These are phyloP conservation scores for Candida succiphila DNA, from an alignment of 805 yeast genomes.

Conservation along the genomic window DNA sequence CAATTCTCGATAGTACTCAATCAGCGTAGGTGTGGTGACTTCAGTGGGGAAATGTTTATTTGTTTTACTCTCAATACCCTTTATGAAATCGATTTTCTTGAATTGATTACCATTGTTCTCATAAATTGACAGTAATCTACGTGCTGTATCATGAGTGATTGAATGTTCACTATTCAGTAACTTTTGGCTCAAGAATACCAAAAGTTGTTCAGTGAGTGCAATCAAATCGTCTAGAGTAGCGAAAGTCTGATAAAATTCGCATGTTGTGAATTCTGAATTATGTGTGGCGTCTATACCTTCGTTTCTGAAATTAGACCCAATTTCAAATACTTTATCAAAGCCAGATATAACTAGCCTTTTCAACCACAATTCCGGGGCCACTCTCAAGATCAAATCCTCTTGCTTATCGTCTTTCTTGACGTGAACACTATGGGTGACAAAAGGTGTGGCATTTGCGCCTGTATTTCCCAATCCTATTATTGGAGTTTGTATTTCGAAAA, in stretches of 20 bases:
- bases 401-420: constrained; percentile 15
- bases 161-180: constrained; percentile 15
- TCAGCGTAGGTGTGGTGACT: constrained; percentile 29
- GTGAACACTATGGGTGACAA: constrained; percentile 38
- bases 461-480: constrained; percentile 54
- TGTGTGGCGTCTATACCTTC: constrained; percentile 92
- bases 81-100: constrained; percentile 51
- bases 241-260: constrained; percentile 80
- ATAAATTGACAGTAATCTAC: constrained; percentile 7
- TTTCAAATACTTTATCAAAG: constrained; percentile 76
- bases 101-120: constrained; percentile 19
- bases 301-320: constrained; percentile 79
- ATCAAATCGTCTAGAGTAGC: constrained; percentile 60
- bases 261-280: constrained; percentile 86
- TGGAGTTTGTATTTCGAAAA: constrained; percentile 87
- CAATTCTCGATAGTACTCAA: constrained; percentile 27
- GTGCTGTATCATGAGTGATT: constrained; percentile 15
- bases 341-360: constrained; percentile 79
- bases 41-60: constrained; percentile 38
- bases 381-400: constrained; percentile 50
- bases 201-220: constrained; percentile 48
- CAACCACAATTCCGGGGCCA: constrained; percentile 95
- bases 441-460: constrained; percentile 93
- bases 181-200: constrained; percentile 28
- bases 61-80: constrained; percentile 45